Conservation (phyloP, 352 stramenopile genomes). For the Phytophthora kernoviae region DNA sequence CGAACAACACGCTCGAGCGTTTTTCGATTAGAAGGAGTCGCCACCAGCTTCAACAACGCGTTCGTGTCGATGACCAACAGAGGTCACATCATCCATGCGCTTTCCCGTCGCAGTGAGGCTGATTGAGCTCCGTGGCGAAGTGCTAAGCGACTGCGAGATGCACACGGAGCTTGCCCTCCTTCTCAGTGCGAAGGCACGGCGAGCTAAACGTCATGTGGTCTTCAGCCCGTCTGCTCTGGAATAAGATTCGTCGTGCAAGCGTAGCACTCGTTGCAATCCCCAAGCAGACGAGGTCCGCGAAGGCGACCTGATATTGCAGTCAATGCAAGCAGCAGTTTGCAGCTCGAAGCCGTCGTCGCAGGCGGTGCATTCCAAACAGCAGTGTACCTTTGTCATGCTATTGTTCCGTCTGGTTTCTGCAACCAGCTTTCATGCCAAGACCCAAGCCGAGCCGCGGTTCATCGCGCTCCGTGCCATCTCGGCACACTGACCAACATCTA, state of each 20-base stretch:
- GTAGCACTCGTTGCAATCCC: background rate
- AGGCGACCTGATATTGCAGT: background rate
- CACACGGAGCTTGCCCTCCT: too few species aligned
- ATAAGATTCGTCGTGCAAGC: conserved; percentile 2
- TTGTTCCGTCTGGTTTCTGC: background rate
- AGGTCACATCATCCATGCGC: too few species aligned
- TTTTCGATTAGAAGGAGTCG: background rate
- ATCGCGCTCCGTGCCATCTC: too few species aligned
- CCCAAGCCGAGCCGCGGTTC: too few species aligned
- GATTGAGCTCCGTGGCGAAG: background rate
- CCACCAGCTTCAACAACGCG: background rate
- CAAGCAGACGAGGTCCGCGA: background rate
- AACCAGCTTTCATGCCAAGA: too few species aligned
- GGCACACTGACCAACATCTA: background rate
- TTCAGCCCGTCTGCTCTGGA: background rate
- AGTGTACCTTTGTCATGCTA: background rate
- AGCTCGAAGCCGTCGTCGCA: background rate
- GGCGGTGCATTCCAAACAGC: background rate
- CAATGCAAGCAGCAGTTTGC: background rate
- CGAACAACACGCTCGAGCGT: too few species aligned
- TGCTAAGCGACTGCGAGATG: background rate
- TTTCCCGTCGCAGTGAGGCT: background rate
- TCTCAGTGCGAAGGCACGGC: background rate
- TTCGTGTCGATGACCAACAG: background rate
- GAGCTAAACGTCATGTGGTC: background rate